Conservation (phyloP, 2,329 filamentous ascomycete genomes). For the Ampelomyces quisqualis region DNA sequence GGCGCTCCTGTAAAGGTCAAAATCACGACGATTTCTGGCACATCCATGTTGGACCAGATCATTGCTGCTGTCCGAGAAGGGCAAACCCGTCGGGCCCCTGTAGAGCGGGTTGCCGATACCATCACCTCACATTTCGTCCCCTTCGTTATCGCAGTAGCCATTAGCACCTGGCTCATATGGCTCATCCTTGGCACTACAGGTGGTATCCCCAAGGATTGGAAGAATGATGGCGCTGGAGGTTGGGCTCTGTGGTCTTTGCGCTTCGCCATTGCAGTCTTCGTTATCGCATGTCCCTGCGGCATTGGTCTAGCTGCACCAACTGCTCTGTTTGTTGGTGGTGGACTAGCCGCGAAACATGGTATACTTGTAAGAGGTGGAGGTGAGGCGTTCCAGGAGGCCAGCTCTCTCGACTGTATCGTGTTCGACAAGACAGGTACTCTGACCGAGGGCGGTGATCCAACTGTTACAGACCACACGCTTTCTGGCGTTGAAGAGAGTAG, state of each 20-base stretch:
- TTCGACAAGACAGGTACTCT: conserved; percentile 90
- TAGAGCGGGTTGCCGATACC: conserved; percentile 71
- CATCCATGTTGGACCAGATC: conserved; percentile 78
- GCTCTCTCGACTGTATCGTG: conserved; percentile 72
- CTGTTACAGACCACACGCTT: conserved; percentile 59
- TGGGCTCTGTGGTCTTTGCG: conserved; percentile 74
- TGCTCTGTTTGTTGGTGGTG: conserved; percentile 78
- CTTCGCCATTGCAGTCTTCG: conserved; percentile 84
- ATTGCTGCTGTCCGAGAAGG: conserved; percentile 75
- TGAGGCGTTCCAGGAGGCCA: conserved; percentile 83
- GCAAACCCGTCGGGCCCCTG: conserved; percentile 71
- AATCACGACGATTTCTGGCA: conserved; percentile 65
- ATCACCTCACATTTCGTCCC: conserved; percentile 78
- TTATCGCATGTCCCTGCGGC: conserved; percentile 83
- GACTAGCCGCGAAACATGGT: conserved; percentile 74
- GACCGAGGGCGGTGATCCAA: conserved; percentile 70
- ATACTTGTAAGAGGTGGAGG: conserved; percentile 83
- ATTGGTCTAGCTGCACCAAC: conserved; percentile 83
- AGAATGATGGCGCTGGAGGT: conserved; percentile 58
- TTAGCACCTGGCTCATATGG: conserved; percentile 73
- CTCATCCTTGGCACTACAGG: conserved; percentile 63
- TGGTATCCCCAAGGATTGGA: conserved; percentile 57
- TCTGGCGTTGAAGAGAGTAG: conserved; percentile 32
- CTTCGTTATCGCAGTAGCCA: conserved; percentile 66
- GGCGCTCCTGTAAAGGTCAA: conserved; percentile 61